Percentiles rank a stretch among this genome's conserved stretches.
Evolutionary conservation across 73 alveolate species (phyloP).

Genomic region (Paramecium sonneborni): DNA sequence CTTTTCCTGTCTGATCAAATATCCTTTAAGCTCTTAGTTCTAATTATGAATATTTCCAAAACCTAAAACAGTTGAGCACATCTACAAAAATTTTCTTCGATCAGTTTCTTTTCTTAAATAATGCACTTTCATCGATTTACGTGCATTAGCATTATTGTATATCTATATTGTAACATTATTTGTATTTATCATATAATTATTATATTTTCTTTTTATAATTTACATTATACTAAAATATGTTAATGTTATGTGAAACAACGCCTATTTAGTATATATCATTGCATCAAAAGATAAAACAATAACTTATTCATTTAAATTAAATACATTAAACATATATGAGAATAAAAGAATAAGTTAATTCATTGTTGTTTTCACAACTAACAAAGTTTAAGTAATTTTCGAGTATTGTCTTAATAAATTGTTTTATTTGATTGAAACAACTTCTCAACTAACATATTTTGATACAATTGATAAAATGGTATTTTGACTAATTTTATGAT

Average conservation of each 20-base stretch:
- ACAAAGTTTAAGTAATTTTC: too few species aligned
- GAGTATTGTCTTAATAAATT: too few species aligned
- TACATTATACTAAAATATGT: not conserved
- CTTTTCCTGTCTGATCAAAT: conserved; percentile 41
- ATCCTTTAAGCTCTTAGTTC: conserved; percentile 14
- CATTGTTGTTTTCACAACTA: too few species aligned
- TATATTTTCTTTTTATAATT: not conserved
- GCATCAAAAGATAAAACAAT: not conserved
- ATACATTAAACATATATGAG: not conserved
- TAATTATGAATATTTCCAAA: not conserved
- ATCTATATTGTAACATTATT: conserved; percentile 16
- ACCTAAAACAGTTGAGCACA: conserved; percentile 44
- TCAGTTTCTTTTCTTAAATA: conserved; percentile 35
- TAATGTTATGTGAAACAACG: not conserved
- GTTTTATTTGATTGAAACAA: not conserved
- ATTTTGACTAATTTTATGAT: not conserved
- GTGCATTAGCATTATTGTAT: conserved; percentile 20
- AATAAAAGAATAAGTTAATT: too few species aligned
- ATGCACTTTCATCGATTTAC: conserved; percentile 7
- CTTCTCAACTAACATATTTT: not conserved
- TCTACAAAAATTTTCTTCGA: not conserved
- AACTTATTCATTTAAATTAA: not conserved
- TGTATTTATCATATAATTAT: conserved; percentile 1
- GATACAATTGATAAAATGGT: too few species aligned
- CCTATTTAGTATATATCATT: not conserved